Evolutionary conservation across 176 grass and related monocot species (phyloP).

Genomic region (Poa annua): DNA sequence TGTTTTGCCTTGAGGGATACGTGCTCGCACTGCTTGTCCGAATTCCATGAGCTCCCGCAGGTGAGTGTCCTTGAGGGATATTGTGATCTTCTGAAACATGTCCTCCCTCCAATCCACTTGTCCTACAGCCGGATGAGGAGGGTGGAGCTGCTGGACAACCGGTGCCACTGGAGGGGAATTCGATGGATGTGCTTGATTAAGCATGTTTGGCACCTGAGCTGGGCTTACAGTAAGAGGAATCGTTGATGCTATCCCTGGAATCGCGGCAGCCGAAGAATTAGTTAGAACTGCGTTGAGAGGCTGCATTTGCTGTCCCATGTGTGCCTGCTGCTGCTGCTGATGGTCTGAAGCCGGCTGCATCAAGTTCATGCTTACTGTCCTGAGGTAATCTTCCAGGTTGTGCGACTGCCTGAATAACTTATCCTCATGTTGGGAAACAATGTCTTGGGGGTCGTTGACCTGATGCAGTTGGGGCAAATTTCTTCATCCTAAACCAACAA

Average conservation of each 20-base stretch:
- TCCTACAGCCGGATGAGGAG: not conserved
- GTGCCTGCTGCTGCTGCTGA: constrained; percentile 17
- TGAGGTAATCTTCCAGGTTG: not conserved
- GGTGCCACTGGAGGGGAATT: not conserved
- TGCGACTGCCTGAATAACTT: not conserved
- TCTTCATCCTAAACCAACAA: not conserved
- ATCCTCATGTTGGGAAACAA: not conserved
- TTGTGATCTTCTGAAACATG: constrained; percentile 18
- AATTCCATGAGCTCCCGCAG: constrained; percentile 28
- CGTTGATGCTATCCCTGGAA: not conserved
- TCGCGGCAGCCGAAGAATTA: not conserved
- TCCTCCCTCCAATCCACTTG: constrained; percentile 40
- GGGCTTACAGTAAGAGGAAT: not conserved
- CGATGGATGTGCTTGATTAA: not conserved
- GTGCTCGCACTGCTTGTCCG: not conserved
- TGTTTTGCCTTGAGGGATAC: not conserved
- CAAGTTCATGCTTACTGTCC: not conserved
- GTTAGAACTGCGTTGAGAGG: not conserved
- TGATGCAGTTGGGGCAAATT: not conserved
- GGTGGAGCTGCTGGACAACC: not conserved
- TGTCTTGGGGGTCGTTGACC: not conserved
- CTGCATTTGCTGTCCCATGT: not conserved
- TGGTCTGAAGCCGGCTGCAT: not conserved
- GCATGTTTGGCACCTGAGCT: not conserved
- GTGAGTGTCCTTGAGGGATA: constrained; percentile 13